Base-by-base conservation (phyloP, 2,329 filamentous ascomycete genomes). In the Aciculosporium take region DNA sequence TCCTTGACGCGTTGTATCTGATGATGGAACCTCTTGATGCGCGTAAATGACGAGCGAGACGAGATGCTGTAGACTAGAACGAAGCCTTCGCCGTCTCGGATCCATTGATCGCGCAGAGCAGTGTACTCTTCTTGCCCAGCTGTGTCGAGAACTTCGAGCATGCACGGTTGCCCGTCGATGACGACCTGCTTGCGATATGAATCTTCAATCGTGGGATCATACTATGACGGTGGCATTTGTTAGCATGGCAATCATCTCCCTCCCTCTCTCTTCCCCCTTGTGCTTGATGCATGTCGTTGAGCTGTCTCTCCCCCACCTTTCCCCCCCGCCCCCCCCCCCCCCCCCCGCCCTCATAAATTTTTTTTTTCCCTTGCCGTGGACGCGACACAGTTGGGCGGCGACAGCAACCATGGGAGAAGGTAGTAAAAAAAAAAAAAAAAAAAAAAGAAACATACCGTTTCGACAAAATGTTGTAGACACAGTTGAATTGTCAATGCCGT, bases 41-140 rank as follows among this genome's bases (percentile, higher is more conserved):
- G 83, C 44, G 82, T 80, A 60, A 96, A 96, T 17, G 89, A 96
- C 27, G 88, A 88, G 55, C 91, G 82, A 40, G 89, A 96, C 12
- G 91, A 94, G 64, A 98, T 96, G 68, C 87, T 94, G 71, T 98
- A 96, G 49, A 98, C 91, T 46, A 98, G 73, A 24, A 98, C 85
- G 59, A 96, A 96, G 17, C 91, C 91, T 62, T 98, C 91, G 51
- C 91, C 89, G 58, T 96, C 89, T 53, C 91, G 79, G 61, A 96
- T 96, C 89, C 89, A 96, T 68, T 96, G 91, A 61, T 96, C 91
- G 56, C 91, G 76, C 55, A 96, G 69, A 36, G 91, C 91, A 48
- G 89, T 95, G 65, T 96, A 98, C 67, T 98, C 91, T 67, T 98
- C 91, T 63, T 98, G 91, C 44, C 91, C 91, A 40, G 91, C 91